Conservation (phyloP, 768 basidiomycete genomes). For the Russula sp. region DNA sequence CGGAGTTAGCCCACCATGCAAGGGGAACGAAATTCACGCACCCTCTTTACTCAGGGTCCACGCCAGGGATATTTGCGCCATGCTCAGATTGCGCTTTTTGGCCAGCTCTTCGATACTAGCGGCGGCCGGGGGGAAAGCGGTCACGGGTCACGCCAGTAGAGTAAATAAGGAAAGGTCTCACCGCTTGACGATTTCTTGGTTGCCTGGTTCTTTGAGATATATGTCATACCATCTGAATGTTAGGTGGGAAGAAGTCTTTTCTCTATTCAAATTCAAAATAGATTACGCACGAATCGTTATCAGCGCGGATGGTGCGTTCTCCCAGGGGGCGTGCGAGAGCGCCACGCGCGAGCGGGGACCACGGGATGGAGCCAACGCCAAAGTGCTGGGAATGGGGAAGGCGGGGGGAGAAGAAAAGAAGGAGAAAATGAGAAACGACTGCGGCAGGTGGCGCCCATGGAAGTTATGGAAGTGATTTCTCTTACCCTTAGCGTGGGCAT, state of each 20-base stretch:
- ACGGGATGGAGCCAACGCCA: constrained; percentile 44
- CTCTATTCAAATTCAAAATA: background rate
- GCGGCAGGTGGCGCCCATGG: background rate
- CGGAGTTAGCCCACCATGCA: background rate
- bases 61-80: constrained; percentile 43
- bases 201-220: constrained; percentile 21
- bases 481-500: constrained; percentile 35
- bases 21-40: constrained; percentile 19
- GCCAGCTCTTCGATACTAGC: constrained; percentile 39
- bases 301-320: constrained; percentile 29
- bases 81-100: constrained; percentile 38
- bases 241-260: background rate
- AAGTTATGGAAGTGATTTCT: background rate
- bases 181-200: constrained; percentile 22
- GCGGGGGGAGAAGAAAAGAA: background rate
- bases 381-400: constrained; percentile 25
- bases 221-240: constrained; percentile 11
- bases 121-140: background rate
- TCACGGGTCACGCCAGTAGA: background rate
- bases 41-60: constrained; percentile 37
- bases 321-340: constrained; percentile 33
- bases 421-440: background rate
- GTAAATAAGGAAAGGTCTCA: constrained; percentile 1
- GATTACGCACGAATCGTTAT: constrained; percentile 34
- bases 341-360: constrained; percentile 40